Evolutionary conservation across 2,329 filamentous ascomycete genomes (phyloP).

Genomic region (Endocalyx cinctus): DNA sequence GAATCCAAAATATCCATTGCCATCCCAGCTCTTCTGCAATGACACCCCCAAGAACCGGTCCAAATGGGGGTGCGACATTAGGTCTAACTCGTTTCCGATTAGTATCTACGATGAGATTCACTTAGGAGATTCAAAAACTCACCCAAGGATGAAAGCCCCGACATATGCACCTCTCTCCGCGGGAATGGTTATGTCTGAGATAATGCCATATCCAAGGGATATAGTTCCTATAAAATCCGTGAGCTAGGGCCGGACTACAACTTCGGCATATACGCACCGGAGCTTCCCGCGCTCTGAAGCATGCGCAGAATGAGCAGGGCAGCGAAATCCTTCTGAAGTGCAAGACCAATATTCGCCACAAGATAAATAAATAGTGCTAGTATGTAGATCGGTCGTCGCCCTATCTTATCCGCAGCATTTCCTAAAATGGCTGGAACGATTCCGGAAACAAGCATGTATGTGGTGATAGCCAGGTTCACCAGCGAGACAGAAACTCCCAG

Average conservation of each 20-base stretch:
- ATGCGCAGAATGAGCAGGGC: conserved; percentile 44
- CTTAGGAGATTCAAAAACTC: neutral
- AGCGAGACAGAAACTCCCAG: conserved; percentile 12
- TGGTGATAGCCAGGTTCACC: conserved; percentile 13
- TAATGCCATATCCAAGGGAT: conserved; percentile 41
- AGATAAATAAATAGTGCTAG: conserved; percentile 31
- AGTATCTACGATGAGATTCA: no score
- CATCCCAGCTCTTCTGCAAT: conserved; percentile 42
- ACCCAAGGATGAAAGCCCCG: conserved; percentile 32
- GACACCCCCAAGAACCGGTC: conserved; percentile 44
- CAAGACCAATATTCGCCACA: conserved; percentile 37
- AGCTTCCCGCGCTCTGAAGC: conserved; percentile 35
- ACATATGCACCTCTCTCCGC: conserved; percentile 49
- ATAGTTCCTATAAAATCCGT: conserved; percentile 13
- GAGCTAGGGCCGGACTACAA: no score
- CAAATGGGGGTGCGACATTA: conserved; percentile 26
- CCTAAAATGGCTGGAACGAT: conserved; percentile 36
- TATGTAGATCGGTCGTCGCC: conserved; percentile 34
- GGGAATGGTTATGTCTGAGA: conserved; percentile 46
- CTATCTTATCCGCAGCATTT: conserved; percentile 33
- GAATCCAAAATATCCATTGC: conserved; percentile 44
- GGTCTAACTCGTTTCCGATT: no score
- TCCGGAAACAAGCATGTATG: conserved; percentile 38
- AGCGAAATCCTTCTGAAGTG: conserved; percentile 35
- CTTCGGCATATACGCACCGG: no score